Conservation (phyloP, 176 grass and related monocot genomes). For the Juncus effusus region DNA sequence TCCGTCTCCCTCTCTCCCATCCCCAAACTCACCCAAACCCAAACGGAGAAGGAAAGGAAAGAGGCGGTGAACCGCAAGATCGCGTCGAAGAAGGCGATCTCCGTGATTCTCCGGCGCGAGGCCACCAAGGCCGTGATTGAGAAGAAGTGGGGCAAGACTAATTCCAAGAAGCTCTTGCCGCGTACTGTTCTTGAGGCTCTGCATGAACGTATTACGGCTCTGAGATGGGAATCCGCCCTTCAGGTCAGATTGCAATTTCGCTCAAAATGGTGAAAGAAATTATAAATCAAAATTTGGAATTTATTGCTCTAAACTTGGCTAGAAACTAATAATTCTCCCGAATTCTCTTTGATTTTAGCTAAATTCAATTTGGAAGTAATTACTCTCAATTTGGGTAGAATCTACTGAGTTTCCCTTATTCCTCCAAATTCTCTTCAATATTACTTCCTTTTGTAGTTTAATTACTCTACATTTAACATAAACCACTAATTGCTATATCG, state of each 20-base stretch:
- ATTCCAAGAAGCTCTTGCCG: conserved; percentile 65
- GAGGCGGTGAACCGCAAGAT: conserved; percentile 86
- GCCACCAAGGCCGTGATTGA: conserved; percentile 86
- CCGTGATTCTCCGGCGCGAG: conserved; percentile 82
- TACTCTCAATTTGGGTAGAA: no score
- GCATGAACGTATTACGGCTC: conserved; percentile 67
- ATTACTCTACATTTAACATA: no score
- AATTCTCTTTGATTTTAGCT: no score
- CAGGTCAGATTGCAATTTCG: conserved; percentile 35
- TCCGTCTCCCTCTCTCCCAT: not conserved
- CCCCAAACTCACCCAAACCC: not conserved
- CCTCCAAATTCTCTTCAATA: no score
- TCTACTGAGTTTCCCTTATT: no score
- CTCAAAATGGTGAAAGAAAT: no score
- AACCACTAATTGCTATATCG: no score
- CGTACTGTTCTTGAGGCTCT: conserved; percentile 86
- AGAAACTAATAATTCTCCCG: no score
- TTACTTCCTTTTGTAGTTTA: no score
- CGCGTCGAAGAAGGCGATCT: conserved; percentile 78
- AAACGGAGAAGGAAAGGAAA: conserved; percentile 39
- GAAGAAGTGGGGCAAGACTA: conserved; percentile 66
- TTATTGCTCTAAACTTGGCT: no score
- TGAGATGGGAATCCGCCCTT: conserved; percentile 86
- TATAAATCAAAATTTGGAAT: no score
- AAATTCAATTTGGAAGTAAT: no score